A percentile compares a stretch with the other conserved stretches of the same genome.
These are phyloP conservation scores for Aspergillus terreus DNA, from an alignment of 2,329 filamentous ascomycete species.

Conservation along the genomic window DNA sequence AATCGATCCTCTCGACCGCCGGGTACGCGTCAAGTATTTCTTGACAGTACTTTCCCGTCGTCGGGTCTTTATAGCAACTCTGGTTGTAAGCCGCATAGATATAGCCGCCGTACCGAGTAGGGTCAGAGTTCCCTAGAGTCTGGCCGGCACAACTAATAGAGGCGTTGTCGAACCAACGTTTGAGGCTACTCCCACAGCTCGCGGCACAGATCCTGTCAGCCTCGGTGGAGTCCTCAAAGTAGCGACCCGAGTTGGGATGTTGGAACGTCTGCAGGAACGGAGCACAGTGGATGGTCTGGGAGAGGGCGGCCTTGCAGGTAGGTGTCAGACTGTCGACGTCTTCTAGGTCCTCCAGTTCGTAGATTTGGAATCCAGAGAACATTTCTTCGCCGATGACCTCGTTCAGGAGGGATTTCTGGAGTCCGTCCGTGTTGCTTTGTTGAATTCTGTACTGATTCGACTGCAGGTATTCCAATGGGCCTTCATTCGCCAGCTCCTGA, in stretches of 20 bases:
- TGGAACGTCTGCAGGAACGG: not conserved
- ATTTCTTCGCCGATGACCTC: slow-evolving; percentile 7
- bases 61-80: slow-evolving; percentile 10
- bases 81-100: slow-evolving; percentile 8
- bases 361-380: slow-evolving; percentile 13
- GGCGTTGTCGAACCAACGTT: slow-evolving; percentile 11
- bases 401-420: not conserved
- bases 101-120: slow-evolving; percentile 9
- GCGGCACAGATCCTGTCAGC: slow-evolving; percentile 13
- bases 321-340: not conserved
- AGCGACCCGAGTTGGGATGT: not conserved
- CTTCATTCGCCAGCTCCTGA: too few relatives aligned
- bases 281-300: slow-evolving; percentile 7
- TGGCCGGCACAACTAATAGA: slow-evolving; percentile 7
- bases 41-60: slow-evolving; percentile 13
- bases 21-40: slow-evolving; percentile 2
- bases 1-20: not conserved
- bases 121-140: slow-evolving; percentile 1
- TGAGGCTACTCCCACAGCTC: slow-evolving; percentile 8
- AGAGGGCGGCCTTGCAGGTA: slow-evolving; percentile 8
- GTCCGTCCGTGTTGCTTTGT: too few relatives aligned
- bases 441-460: too few relatives aligned
- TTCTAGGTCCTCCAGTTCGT: slow-evolving; percentile 2
- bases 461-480: too few relatives aligned
- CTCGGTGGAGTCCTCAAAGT: slow-evolving; percentile 9